Base-by-base conservation (phyloP, 2,329 filamentous ascomycete species). In the Aspergillus sp. region DNA sequence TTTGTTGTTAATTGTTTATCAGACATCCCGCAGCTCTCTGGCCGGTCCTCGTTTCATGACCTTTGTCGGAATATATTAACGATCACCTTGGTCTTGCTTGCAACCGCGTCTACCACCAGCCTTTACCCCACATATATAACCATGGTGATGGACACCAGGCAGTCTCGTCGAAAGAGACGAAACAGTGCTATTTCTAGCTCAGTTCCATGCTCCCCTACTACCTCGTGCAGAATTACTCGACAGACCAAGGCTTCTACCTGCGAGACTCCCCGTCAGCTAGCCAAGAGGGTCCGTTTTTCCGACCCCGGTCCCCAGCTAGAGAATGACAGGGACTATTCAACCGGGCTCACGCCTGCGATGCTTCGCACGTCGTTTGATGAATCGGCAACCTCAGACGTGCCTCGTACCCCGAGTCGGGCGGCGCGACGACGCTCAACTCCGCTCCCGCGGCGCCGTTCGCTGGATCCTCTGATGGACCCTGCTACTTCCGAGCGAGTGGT, bases 281-380 rank as follows among this genome's bases (percentile, higher is more conserved):
- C 69, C 42, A 82, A 81, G 62, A 75, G 71, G 62, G 76, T 79
- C 39, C 77, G 80, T 26, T 80, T 81, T 64, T 81, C 80, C 1
- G 78, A 80, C 53, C 75, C 77, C 6, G 74, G 74, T 6, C 71
- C 72, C 47, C 66, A 60, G 32, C 45, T 69, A 32, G 67, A 69
- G 18, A 54, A 67, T 32, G 53, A 56, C 50, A 57, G 57, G 6
- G 39, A 57, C 39, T 56, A 57, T 24, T 75, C 75, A 1, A 81
- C 79, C 1, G 78, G 79, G n/a, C 64, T 81, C 6, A 81, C 79
- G 4, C 79, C 79, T 18, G 70, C 74, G 4, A 70, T 81, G 59
- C 64, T 69, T 24, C 77, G 77, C 22, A 75, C 77, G 5, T 75
- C 71, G 0, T 71, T 79, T 50, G 65, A 67, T 47, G 72, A 72